These are phyloP conservation scores for Hypoxylon sp. DNA, from an alignment of 2,329 filamentous ascomycete species.

Conservation along the genomic window DNA sequence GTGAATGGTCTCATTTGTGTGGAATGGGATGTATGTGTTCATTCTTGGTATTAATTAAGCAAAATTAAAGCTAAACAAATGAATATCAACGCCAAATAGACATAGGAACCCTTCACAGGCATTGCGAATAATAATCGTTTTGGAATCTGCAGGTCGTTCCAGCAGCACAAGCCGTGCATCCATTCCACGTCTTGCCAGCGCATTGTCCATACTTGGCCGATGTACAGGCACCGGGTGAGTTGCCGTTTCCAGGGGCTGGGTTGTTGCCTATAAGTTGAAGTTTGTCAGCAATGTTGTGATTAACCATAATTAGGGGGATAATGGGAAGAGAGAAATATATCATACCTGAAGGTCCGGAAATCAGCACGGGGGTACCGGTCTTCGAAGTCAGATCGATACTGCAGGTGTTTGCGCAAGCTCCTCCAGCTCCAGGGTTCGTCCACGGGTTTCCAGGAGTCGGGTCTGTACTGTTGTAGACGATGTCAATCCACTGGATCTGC, in stretches of 20 bases:
- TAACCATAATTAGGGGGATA: neutral
- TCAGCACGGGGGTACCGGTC: slow-evolving; percentile 56
- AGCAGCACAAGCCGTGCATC: slow-evolving; percentile 47
- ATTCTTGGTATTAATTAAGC: slow-evolving; percentile 20
- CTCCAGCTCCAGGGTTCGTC: slow-evolving; percentile 32
- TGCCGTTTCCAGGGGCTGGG: slow-evolving; percentile 31
- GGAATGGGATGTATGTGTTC: slow-evolving; percentile 1
- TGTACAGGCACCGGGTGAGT: slow-evolving; percentile 39
- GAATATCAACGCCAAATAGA: slow-evolving; percentile 12
- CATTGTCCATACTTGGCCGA: slow-evolving; percentile 52
- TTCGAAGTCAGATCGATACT: slow-evolving; percentile 58
- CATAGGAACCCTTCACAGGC: slow-evolving; percentile 40
- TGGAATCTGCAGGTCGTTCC: slow-evolving; percentile 51
- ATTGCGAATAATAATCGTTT: slow-evolving; percentile 53
- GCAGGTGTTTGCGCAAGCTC: slow-evolving; percentile 55
- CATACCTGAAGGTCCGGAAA: slow-evolving; percentile 44
- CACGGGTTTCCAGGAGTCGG: slow-evolving; percentile 38
- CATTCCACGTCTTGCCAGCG: slow-evolving; percentile 51
- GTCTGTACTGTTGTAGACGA: slow-evolving; percentile 61
- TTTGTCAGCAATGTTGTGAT: slow-evolving; percentile 9
- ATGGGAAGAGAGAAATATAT: neutral
- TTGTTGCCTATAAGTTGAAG: slow-evolving; percentile 11
- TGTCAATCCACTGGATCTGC: slow-evolving; percentile 68
- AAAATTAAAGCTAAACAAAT: slow-evolving; percentile 5
- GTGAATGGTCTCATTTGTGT: neutral